Base-by-base conservation (phyloP, 805 yeast species). In the Hyphopichia homilentoma region DNA sequence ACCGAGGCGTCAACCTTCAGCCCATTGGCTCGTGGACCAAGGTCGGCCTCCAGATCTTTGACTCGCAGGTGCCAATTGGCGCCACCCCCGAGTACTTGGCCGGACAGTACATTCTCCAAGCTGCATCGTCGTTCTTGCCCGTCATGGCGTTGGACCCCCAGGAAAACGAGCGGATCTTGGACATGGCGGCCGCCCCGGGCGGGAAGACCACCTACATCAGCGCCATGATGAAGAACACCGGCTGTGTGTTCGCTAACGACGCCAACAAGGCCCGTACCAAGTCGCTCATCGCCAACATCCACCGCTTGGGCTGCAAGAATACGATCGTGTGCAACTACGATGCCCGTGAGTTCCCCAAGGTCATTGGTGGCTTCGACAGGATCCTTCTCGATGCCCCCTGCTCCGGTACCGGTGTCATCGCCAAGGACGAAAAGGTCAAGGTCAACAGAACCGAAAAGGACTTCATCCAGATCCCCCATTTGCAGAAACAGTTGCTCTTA, bases 171-270 rank as follows among this genome's bases (percentile, higher is more conserved):
- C 82, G 98, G 53, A 73, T 93, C 25, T 70, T 93, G 42, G 99
- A 93, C 66, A 93, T 93, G 99, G 97, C 98, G 29, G 95, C 98
- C 39, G 97, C 98, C 18, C 98, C 98, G 44, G 98, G 98, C 68
- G 98, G 98, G 64, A 90, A 90, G 57, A 87, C 97, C 14, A 90
- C 98, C 2, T 89, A 87, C 57, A 77, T 90, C 33, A 79, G 95
- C 22, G 97, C 99, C 1, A 62, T 90, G 65, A 93, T 93, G 97
- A 93, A 93, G 57, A 93, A 93, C 61, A 93, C 98, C 1, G 99
- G 99, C 17, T 80, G 90, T 59, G 85, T 93, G 15, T 89, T 93
- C 59, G 99, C 99, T 33, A 93, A 93, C 61, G 99, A 93, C 66
- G 81, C 96, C 36, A 93, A 88, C 68, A 93, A 90, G 59, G 85